Conservation (phyloP, 768 basidiomycete genomes). For the Leccinum boreale region DNA sequence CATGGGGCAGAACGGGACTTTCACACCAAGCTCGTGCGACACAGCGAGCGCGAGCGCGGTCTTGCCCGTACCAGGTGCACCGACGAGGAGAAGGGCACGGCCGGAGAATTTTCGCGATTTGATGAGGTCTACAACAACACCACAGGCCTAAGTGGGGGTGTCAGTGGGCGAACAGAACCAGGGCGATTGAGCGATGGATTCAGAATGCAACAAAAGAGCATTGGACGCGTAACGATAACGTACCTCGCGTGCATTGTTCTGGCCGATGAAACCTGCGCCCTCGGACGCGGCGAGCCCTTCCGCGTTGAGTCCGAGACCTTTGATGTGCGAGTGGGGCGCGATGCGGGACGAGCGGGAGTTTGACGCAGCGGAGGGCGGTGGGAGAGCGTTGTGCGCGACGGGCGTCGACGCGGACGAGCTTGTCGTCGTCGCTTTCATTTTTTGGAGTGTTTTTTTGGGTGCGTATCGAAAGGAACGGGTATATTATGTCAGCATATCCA, state of each 20-base stretch:
- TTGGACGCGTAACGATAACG: conserved; percentile 4
- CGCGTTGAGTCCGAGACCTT: conserved; percentile 84
- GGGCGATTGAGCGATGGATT: neutral
- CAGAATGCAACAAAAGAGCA: neutral
- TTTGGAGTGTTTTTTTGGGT: neutral
- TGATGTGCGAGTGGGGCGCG: conserved; percentile 94
- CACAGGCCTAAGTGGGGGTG: conserved; percentile 64
- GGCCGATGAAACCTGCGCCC: conserved; percentile 87
- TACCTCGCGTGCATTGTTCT: conserved; percentile 88
- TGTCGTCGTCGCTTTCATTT: conserved; percentile 41
- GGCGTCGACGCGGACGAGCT: conserved; percentile 47
- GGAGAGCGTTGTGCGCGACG: conserved; percentile 69
- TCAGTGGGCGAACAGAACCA: neutral
- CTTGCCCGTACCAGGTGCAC: conserved; percentile 97
- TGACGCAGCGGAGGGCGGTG: conserved; percentile 61
- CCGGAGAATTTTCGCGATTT: conserved; percentile 93
- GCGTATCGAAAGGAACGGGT: neutral
- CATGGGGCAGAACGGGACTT: conserved; percentile 98
- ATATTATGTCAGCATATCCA: neutral
- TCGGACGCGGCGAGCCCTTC: conserved; percentile 77
- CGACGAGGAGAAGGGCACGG: conserved; percentile 86
- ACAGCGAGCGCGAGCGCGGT: conserved; percentile 96
- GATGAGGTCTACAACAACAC: conserved; percentile 84
- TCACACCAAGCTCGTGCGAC: conserved; percentile 89
- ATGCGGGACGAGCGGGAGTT: conserved; percentile 73